A percentile compares a stretch with the other conserved stretches of the same genome.
Evolutionary conservation across 192 early-diverging fungal genomes (phyloP).

Genomic region (Coemansia sp.): DNA sequence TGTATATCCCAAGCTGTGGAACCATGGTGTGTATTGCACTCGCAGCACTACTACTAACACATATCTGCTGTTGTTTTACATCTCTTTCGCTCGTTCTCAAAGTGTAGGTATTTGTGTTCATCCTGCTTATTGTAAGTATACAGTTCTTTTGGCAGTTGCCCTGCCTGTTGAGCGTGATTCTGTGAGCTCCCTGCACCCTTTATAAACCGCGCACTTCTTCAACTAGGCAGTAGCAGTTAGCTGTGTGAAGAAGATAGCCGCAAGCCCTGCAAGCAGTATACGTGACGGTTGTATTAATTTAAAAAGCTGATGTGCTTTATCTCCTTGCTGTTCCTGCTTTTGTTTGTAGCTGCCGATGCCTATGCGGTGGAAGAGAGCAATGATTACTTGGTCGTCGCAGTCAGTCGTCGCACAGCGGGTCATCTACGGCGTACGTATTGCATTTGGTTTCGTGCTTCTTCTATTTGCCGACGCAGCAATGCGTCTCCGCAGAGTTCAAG

Average conservation of each 20-base stretch:
- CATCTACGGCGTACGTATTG: constrained; percentile 47
- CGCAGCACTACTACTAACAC: not conserved
- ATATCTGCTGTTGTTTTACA: not conserved
- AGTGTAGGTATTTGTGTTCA: constrained; percentile 38
- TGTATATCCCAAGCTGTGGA: not conserved
- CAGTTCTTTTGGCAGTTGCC: not conserved
- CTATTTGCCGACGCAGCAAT: constrained; percentile 52
- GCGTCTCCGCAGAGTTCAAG: constrained; percentile 43
- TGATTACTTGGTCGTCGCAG: constrained; percentile 43
- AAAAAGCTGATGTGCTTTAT: not conserved
- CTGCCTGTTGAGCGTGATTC: not conserved
- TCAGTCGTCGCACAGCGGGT: constrained; percentile 33
- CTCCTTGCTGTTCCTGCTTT: not conserved
- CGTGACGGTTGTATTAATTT: not conserved
- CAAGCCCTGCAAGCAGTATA: not conserved
- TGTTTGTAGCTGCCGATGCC: constrained; percentile 44
- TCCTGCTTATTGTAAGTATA: constrained; percentile 36
- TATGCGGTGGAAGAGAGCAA: constrained; percentile 43
- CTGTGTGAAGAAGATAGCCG: not conserved
- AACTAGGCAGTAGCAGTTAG: not conserved
- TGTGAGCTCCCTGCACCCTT: not conserved
- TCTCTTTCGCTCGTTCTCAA: not conserved
- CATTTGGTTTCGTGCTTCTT: constrained; percentile 49
- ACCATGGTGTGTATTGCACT: not conserved
- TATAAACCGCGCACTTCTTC: not conserved